Evolutionary conservation across 179 eudicot species (phyloP), one percentile per base, ranked within the genome.

Genomic region (Sideroxylon spinosum): DNA sequence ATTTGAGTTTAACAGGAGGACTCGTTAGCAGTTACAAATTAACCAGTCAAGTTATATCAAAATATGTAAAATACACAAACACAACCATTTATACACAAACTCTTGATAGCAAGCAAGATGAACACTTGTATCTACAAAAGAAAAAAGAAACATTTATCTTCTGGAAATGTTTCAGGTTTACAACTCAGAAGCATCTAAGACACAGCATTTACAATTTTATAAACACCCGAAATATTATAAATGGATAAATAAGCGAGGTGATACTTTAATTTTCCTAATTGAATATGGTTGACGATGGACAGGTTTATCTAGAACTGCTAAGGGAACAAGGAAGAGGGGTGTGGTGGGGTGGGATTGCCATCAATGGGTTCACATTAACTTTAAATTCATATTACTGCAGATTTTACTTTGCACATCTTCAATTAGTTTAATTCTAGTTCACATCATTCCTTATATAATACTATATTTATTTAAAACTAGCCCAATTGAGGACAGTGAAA

Each of bases 1-100:
- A 64, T 57, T 37, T 56, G 67, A 57, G 65, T 22, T 57, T 53
- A 53, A 62, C 17, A 7, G 22, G 19, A 55, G 53, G 75, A 72
- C 65, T 73, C 29, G 19, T 37, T 8, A 73, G 8, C 49, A 73
- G 8, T 28, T 73, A 46, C 64, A 26, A 73, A 26, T 55, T 73
- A 28, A 26, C 68, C 7, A 53, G 22, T 53, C 48, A 26, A 52
- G 4, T 25, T 9, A 72, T 11, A 17, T 55, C 44, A 25, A 29
- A 56, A 52, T 59, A 46, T 6, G 1, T n/a, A 19, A 14, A 14
- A 59, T 59, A n/a, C 25, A 59, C 9, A 59, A 10, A 16, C 8
- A 59, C 22, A 59, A 59, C 23, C 22, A 59, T 19, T 59, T 10
- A 37, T 37, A 59, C 23, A 59, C 20, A 66, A 66, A 29, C 50